Base-by-base conservation (phyloP, 768 basidiomycete genomes). In the Psilocybe sp. region DNA sequence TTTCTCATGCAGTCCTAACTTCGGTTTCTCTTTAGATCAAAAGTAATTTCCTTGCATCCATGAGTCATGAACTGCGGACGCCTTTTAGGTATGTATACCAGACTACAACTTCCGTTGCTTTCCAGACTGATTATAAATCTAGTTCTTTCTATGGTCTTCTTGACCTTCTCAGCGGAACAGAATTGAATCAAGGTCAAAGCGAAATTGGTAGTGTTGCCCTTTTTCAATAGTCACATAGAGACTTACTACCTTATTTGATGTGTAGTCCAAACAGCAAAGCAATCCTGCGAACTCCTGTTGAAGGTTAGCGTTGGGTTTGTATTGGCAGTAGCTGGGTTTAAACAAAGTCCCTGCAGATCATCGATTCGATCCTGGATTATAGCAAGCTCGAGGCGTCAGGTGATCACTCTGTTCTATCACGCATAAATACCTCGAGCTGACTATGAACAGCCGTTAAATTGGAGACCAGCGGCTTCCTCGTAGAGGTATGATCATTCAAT, bases 301-400 rank as follows among this genome's bases (percentile, higher is more conserved):
- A 87, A 87, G 74, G 85, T 81, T 56, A 37, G 50, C 20, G 3
- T 5, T 13, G 4, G 43, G 38, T 38, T 20, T 41, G 16, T 16
- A 20, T 28, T 15, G 16, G 38, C 20, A 15, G 18, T 16, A 2
- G 14, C 8, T 16, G 15, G n/a, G n/a, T n/a, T 40, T 35, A 46
- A 41, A 46, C 18, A 34, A 38, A 20, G 32, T 43, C 10, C 23
- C 35, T 16, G 32, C 23, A 87, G 84, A 88, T 89, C 61, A 89
- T 89, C 57, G 85, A 88, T 63, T 85, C 84, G 1, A 86, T 89
- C 43, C 65, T 89, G 55, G 87, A 89, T 60, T 89, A 88, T 65
- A 87, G 85, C 66, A 89, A 89, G 62, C 69, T 88, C 1, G 87
- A 89, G 61, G 87, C 86, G 15, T 87, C 84, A 42, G 84, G 84